phyloP scores from a whole-genome alignment of 192 early-diverging fungal species.

The Backusella australiensis region DNA sequence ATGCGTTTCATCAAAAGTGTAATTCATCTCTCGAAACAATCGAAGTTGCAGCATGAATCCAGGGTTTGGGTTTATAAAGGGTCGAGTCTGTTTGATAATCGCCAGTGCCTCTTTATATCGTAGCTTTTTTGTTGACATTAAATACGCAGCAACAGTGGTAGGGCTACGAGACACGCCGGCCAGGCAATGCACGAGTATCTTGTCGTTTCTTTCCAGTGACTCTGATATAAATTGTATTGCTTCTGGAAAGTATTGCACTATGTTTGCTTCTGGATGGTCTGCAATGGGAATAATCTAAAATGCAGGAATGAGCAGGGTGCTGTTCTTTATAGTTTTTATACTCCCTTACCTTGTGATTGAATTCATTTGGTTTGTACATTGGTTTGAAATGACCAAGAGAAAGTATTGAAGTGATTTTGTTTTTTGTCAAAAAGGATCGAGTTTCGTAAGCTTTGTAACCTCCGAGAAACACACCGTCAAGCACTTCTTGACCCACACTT shows the following conservation, averaged over 20 bases:
- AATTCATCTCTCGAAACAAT: constrained; percentile 31
- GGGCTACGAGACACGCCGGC: constrained; percentile 60
- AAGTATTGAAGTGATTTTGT: constrained; percentile 29
- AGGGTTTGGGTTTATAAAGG: constrained; percentile 29
- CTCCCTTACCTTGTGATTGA: constrained; percentile 23
- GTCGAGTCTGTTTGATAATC: constrained; percentile 25
- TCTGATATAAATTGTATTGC: constrained; percentile 56
- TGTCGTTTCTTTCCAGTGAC: constrained; percentile 41
- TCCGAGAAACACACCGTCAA: constrained; percentile 26
- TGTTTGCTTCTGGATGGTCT: constrained; percentile 53
- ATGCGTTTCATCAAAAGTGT: constrained; percentile 20
- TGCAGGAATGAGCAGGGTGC: not conserved
- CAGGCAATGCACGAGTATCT: constrained; percentile 70
- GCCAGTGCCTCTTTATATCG: constrained; percentile 31
- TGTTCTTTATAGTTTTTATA: not conserved
- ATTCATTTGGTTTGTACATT: constrained; percentile 15
- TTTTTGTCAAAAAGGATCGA: constrained; percentile 24
- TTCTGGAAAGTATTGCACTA: constrained; percentile 66
- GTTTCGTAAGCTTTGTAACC: constrained; percentile 31
- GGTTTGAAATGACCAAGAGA: constrained; percentile 36
- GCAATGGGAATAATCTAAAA: constrained; percentile 27
- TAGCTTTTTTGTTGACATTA: constrained; percentile 39
- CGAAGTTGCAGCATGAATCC: constrained; percentile 36
- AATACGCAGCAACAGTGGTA: constrained; percentile 59
- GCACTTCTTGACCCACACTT: constrained; percentile 31